Conservation (phyloP, 2,329 filamentous ascomycete genomes). For the Rugonectria rugulosa region DNA sequence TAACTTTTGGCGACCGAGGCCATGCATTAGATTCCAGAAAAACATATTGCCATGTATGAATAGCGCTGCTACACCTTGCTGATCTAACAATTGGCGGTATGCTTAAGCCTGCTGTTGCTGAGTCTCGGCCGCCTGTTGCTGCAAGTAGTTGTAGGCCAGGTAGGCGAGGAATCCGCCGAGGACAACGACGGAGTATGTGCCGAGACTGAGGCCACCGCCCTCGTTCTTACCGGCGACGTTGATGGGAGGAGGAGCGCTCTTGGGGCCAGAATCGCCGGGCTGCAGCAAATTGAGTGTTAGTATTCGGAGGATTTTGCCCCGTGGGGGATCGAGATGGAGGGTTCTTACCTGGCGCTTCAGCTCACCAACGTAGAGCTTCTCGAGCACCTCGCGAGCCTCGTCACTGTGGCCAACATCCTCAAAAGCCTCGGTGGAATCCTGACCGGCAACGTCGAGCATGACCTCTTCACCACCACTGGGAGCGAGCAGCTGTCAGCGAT, state of each 20-base stretch:
- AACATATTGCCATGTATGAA: conserved; percentile 24
- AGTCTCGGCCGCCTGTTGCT: conserved; percentile 56
- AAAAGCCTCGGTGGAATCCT: conserved; percentile 97
- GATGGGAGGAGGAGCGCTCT: conserved; percentile 57
- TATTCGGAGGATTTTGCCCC: conserved; percentile 5
- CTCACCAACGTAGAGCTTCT: conserved; percentile 74
- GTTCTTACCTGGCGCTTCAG: conserved; percentile 80
- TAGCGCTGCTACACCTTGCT: conserved; percentile 6
- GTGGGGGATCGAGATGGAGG: neutral
- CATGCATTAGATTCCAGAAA: conserved; percentile 26
- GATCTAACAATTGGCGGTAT: conserved; percentile 10
- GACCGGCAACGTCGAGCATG: conserved; percentile 91
- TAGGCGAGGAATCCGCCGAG: conserved; percentile 80
- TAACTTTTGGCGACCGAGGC: conserved; percentile 15
- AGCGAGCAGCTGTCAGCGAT: conserved; percentile 26
- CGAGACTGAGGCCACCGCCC: conserved; percentile 72
- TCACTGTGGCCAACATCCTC: conserved; percentile 99
- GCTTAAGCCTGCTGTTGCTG: conserved; percentile 36
- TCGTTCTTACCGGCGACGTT: conserved; percentile 57
- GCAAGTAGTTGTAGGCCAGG: conserved; percentile 84
- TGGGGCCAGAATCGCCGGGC: conserved; percentile 80
- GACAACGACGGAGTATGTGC: conserved; percentile 82
- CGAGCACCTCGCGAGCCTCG: conserved; percentile 94
- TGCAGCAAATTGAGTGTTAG: conserved; percentile 46
- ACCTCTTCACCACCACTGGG: conserved; percentile 96